phyloP scores from a whole-genome alignment of 352 stramenopile species.

The Phytophthora litchii region DNA sequence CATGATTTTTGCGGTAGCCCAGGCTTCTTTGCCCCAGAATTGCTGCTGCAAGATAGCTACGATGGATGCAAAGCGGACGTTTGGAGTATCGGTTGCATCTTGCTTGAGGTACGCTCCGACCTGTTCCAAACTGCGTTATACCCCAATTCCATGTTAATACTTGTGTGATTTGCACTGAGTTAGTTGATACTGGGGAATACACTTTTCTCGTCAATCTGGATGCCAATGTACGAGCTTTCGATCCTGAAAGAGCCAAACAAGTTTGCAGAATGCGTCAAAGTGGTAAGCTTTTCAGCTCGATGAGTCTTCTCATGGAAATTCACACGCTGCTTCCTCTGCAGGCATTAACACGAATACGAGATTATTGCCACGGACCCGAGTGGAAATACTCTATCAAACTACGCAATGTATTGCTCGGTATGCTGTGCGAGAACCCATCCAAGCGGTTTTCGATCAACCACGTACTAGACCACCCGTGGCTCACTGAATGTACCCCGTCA shows the following conservation, averaged over 20 bases:
- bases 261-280: slow-evolving; percentile 50
- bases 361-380: slow-evolving; percentile 41
- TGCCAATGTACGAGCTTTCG: slow-evolving; percentile 82
- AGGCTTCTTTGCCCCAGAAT: slow-evolving; percentile 88
- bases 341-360: slow-evolving; percentile 34
- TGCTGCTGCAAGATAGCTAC: slow-evolving; percentile 68
- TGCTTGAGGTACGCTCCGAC: slow-evolving; percentile 61
- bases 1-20: slow-evolving; percentile 81
- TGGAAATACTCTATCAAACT: slow-evolving; percentile 60
- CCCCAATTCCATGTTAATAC: background rate
- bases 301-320: background rate
- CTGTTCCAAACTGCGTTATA: background rate
- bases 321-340: slow-evolving; percentile 10
- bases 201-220: slow-evolving; percentile 86
- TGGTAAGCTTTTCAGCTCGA: slow-evolving; percentile 16
- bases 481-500: slow-evolving; percentile 19
- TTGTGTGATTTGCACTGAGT: background rate
- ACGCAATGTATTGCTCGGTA: slow-evolving; percentile 43
- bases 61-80: slow-evolving; percentile 81
- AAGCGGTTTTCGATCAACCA: slow-evolving; percentile 53
- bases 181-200: slow-evolving; percentile 81
- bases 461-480: slow-evolving; percentile 59
- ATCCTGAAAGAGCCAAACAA: slow-evolving; percentile 64
- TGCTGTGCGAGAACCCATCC: slow-evolving; percentile 46
- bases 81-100: slow-evolving; percentile 87